These are phyloP conservation scores for Astrephomene gubernaculifera DNA, from an alignment of 139 green algal species.

Conservation along the genomic window DNA sequence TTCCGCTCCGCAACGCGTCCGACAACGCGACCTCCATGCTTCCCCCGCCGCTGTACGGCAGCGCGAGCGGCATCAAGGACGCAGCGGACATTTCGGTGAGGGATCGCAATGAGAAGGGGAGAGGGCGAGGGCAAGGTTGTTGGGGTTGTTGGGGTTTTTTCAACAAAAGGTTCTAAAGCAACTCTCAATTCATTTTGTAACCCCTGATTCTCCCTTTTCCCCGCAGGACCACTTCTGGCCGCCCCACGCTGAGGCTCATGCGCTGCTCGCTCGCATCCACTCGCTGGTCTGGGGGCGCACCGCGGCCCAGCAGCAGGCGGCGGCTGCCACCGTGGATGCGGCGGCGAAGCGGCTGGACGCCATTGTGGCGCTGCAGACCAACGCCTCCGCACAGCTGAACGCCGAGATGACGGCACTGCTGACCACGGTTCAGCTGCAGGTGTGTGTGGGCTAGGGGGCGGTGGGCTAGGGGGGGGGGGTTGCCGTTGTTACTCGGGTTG, in stretches of 20 bases:
- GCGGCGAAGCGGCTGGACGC: background rate
- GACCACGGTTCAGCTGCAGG: conserved; percentile 20
- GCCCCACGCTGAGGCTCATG: conserved; percentile 40
- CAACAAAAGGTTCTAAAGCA: too few species aligned
- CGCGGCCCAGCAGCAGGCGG: background rate
- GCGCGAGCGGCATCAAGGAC: background rate
- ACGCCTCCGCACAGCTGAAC: background rate
- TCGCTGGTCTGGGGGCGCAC: background rate
- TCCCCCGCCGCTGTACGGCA: conserved; percentile 6
- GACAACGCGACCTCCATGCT: conserved; percentile 26
- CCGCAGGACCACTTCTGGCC: conserved; percentile 47
- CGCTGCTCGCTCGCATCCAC: conserved; percentile 36
- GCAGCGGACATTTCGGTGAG: background rate
- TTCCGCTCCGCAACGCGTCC: background rate
- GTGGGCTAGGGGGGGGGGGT: too few species aligned
- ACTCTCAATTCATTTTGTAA: too few species aligned
- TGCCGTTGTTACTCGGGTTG: too few species aligned
- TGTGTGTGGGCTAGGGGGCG: background rate
- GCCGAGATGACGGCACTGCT: conserved; percentile 18
- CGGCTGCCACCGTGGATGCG: background rate
- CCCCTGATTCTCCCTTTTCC: background rate
- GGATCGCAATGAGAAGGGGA: background rate
- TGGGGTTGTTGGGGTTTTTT: too few species aligned
- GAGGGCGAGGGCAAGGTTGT: background rate
- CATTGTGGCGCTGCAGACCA: conserved; percentile 5